phyloP scores from a whole-genome alignment of 345 rosid genomes.

The Hibiscus tridactylites region DNA sequence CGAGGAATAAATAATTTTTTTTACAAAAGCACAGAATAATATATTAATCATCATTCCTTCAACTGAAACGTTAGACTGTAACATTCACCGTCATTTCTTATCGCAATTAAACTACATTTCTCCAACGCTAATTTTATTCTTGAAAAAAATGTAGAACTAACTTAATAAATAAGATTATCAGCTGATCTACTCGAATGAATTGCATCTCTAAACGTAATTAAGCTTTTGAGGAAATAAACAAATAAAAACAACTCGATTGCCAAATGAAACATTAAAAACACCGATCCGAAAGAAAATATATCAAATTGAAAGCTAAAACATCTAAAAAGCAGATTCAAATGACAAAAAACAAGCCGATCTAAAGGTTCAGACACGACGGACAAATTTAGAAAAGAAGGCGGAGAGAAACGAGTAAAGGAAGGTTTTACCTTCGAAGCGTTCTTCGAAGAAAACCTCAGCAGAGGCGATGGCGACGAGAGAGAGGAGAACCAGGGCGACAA shows the following conservation, averaged over 20 bases:
- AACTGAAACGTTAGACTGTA: not conserved
- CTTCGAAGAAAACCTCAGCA: conserved; percentile 80
- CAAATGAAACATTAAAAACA: not conserved
- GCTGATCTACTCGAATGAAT: conserved; percentile 17
- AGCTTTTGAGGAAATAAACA: not conserved
- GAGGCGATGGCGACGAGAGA: conserved; percentile 42
- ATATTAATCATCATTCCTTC: not conserved
- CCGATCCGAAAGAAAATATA: not conserved
- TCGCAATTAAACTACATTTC: not conserved
- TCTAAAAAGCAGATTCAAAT: not conserved
- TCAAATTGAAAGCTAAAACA: not conserved
- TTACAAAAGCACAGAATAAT: not conserved
- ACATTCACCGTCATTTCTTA: not conserved
- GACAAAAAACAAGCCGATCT: conserved; percentile 6
- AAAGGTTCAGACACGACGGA: not conserved
- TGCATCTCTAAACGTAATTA: conserved; percentile 3
- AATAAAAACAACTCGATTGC: conserved; percentile 5
- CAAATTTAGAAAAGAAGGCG: not conserved
- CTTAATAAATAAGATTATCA: not conserved
- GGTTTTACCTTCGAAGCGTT: conserved; percentile 71
- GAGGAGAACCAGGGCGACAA: conserved; percentile 27
- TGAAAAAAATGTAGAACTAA: not conserved
- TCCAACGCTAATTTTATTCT: not conserved
- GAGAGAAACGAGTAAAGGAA: not conserved
- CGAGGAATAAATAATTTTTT: not conserved